A percentile compares a stretch with the other conserved stretches of the same genome.
Conservation (phyloP, 306 rosid species). For the Trifolium pratense region DNA sequence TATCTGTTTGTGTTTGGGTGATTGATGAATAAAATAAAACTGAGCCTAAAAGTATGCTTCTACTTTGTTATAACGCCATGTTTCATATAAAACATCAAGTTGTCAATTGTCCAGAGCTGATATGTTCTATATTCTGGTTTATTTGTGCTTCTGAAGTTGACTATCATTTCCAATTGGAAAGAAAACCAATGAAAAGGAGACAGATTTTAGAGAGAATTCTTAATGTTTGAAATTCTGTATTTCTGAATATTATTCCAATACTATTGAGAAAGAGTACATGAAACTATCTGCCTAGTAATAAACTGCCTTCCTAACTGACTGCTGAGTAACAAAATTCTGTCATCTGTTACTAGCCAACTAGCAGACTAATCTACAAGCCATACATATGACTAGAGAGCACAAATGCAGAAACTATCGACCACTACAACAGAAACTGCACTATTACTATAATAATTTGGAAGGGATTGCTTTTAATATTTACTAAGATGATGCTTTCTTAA, state of each 20-base stretch:
- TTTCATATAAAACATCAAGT: constrained; percentile 17
- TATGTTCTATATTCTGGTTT: constrained; percentile 15
- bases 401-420: background rate
- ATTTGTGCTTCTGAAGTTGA: constrained; percentile 11
- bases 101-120: constrained; percentile 14
- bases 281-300: background rate
- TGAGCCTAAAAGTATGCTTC: constrained; percentile 29
- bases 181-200: background rate
- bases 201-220: background rate
- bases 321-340: background rate
- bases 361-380: constrained; percentile 8
- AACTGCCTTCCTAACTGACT: constrained; percentile 7
- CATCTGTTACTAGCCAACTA: background rate
- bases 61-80: constrained; percentile 31
- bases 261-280: background rate
- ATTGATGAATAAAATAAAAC: constrained; percentile 21
- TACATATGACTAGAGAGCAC: background rate
- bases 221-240: constrained; percentile 2
- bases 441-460: background rate
- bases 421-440: background rate
- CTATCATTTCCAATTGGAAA: constrained; percentile 16
- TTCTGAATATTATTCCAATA: background rate
- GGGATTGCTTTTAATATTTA: background rate
- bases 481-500: background rate
- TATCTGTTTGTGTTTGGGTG: constrained; percentile 19